Percentiles rank a stretch among this genome's conserved stretches.
Conservation (phyloP, 1,139 yeast genomes). For the Tardiomyces digboiensis region DNA sequence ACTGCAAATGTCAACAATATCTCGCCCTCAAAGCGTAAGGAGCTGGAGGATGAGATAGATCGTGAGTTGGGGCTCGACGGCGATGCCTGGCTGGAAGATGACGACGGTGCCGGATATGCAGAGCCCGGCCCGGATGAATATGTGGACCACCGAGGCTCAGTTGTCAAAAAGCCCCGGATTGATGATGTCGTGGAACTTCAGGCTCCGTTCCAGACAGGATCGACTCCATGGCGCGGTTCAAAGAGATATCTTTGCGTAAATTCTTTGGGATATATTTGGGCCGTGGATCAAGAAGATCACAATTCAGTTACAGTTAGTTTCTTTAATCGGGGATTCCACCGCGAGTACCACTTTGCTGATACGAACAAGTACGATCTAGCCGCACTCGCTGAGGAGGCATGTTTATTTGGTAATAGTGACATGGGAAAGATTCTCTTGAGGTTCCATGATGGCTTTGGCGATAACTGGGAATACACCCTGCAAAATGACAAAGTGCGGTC, state of each 20-base stretch:
- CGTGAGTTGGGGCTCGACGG: not conserved
- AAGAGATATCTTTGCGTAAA: conserved; percentile 80
- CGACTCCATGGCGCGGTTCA: conserved; percentile 68
- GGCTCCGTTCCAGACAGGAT: conserved; percentile 61
- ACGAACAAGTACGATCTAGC: conserved; percentile 63
- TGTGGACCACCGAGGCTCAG: too few relatives aligned
- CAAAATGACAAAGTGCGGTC: conserved; percentile 40
- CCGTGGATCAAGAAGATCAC: conserved; percentile 53
- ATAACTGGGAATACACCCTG: conserved; percentile 32
- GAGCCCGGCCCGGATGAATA: not conserved
- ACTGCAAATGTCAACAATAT: not conserved
- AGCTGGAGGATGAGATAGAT: not conserved
- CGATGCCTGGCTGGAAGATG: conserved; percentile 2
- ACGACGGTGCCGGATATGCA: conserved; percentile 3
- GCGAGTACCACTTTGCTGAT: conserved; percentile 85
- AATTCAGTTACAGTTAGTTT: conserved; percentile 78
- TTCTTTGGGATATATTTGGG: conserved; percentile 73
- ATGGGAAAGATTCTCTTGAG: conserved; percentile 20
- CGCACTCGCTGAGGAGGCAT: conserved; percentile 56
- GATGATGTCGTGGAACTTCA: conserved; percentile 6
- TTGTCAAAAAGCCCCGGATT: not conserved
- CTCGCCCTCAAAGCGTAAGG: conserved; percentile 1
- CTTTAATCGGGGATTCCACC: conserved; percentile 69
- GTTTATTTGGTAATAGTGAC: conserved; percentile 43
- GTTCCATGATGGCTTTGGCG: conserved; percentile 24